Base-by-base conservation (phyloP, 257 asterid species). In the Scutellaria barbata region DNA sequence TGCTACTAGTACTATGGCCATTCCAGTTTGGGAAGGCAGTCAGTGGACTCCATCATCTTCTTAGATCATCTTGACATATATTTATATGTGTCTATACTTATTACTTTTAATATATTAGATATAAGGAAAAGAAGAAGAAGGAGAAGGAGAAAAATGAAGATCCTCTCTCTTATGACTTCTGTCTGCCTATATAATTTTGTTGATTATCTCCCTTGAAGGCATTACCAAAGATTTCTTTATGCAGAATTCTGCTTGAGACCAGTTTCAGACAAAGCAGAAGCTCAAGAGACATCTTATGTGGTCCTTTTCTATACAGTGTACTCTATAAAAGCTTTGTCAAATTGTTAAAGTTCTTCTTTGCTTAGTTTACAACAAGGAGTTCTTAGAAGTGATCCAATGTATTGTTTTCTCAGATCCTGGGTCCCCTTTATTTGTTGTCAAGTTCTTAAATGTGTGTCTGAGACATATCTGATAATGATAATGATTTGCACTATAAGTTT, bases 1-100 rank as follows among this genome's bases (percentile, higher is more conserved):
- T 7, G 10, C 65, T 5, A 20, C 10, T 40, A 16, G 56, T 60
- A 68, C 52, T 14, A 46, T 59, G 68, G 51, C 37, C 9, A 30
- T 47, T 76, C 40, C 59, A 68, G 51, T 63, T 54, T 63, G 71
- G 52, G 69, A n/a, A 35, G 42, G 73, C 46, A 22, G 25, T 22
- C 37, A 43, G 40, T 20, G 14, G 50, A 30, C 4, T 30, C 3
- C 35, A 30, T 30, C 35, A 30, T 30, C 35, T 30, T 30, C 35
- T 3, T 30, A 30, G 3, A 30, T 30, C 35, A 30, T 30, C 58
- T 52, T 52, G 58, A 52, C 58, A 18, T 33, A 17, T 16, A 52
- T 16, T 16, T 33, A 18, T 52, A 52, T 37, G 17, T 47, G 5
- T 25, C 30, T 25, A 25, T 25, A 25, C 30, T 25, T 25, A 25